A percentile compares a stretch with the other conserved stretches of the same genome.
phyloP scores from a whole-genome alignment of 2,329 filamentous ascomycete species.

The Trichoderma citrinoviride region DNA sequence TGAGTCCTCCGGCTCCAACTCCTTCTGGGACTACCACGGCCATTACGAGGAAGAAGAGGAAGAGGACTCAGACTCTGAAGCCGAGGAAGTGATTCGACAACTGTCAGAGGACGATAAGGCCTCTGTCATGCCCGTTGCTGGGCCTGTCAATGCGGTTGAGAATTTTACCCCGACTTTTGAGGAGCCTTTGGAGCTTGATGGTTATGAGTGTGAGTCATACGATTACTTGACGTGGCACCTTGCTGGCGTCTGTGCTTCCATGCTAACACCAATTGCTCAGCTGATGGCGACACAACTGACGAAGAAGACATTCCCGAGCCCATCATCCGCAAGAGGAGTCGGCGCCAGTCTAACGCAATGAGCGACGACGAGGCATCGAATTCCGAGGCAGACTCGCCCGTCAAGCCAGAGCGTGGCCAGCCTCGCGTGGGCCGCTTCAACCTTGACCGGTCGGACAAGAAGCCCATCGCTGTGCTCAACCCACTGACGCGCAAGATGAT shows the following conservation, averaged over 20 bases:
- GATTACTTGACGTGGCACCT: constrained; percentile 23
- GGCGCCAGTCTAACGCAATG: constrained; percentile 38
- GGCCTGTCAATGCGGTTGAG: constrained; percentile 28
- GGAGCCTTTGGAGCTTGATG: constrained; percentile 47
- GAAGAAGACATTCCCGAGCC: constrained; percentile 57
- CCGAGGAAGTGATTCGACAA: constrained; percentile 39
- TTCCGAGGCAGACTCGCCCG: constrained; percentile 49
- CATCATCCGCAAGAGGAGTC: constrained; percentile 47
- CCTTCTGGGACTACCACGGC: constrained; percentile 62
- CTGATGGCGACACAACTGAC: constrained; percentile 61
- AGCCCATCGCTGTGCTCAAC: constrained; percentile 59
- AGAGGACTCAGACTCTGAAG: constrained; percentile 45
- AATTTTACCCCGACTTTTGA: constrained; percentile 34
- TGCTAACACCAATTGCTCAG: constrained; percentile 45
- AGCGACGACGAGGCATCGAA: constrained; percentile 44
- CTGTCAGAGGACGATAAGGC: constrained; percentile 44
- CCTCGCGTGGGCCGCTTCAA: constrained; percentile 56
- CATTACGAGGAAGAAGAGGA: constrained; percentile 37
- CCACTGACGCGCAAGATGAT: constrained; percentile 59
- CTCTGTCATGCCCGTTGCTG: constrained; percentile 41
- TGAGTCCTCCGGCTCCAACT: constrained; percentile 55
- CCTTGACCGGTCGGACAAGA: constrained; percentile 52
- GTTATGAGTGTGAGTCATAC: constrained; percentile 58
- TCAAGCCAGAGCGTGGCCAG: constrained; percentile 49
- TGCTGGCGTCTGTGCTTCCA: constrained; percentile 7